Evolutionary conservation across 768 basidiomycete genomes (phyloP).

Genomic region (Dacryopinax spathularia): DNA sequence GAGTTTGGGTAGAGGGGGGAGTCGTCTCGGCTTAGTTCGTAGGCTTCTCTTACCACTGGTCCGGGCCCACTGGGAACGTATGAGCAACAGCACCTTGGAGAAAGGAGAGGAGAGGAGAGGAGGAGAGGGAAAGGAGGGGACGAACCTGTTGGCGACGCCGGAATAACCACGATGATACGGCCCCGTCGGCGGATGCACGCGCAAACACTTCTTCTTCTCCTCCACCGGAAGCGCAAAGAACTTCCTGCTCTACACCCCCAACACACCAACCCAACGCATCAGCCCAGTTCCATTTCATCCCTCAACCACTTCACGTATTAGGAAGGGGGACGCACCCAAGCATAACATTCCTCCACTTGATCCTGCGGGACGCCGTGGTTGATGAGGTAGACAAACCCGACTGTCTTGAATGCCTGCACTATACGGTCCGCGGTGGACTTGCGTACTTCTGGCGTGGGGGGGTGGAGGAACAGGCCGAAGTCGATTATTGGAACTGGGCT

Average conservation of each 20-base stretch:
- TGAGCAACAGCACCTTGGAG: neutral
- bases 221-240: constrained; percentile 30
- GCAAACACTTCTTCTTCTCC: constrained; percentile 9
- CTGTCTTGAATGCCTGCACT: constrained; percentile 30
- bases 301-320: no score
- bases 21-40: constrained; percentile 41
- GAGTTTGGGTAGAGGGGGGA: constrained; percentile 37
- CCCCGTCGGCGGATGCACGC: constrained; percentile 9
- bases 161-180: constrained; percentile 6
- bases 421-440: constrained; percentile 30
- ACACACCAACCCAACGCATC: no score
- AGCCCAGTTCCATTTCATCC: no score
- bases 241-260: constrained; percentile 23
- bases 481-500: constrained; percentile 27
- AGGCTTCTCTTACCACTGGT: constrained; percentile 16
- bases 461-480: constrained; percentile 32
- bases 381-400: constrained; percentile 16
- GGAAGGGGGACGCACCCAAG: constrained; percentile 30
- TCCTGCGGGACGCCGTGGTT: constrained; percentile 26
- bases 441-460: constrained; percentile 20
- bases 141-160: constrained; percentile 5
- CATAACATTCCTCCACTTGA: constrained; percentile 29
- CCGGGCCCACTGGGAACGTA: neutral
- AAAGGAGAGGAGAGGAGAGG: neutral
- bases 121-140: neutral